Evolutionary conservation across 2,329 filamentous ascomycete genomes (phyloP).

Genomic region (Trichoderma harzianum): DNA sequence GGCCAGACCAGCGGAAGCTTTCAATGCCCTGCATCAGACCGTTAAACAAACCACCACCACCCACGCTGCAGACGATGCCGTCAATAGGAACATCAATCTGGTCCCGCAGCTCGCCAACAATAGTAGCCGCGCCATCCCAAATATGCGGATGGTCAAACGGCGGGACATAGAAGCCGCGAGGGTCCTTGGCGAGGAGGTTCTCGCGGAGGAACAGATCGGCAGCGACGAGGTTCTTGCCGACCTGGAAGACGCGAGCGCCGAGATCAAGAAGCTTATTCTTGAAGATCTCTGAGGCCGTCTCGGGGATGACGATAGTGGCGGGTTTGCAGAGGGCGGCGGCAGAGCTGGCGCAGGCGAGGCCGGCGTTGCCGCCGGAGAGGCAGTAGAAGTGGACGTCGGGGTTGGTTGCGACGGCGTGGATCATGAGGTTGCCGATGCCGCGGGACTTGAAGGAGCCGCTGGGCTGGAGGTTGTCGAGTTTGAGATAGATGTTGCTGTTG

Average conservation of each 20-base stretch:
- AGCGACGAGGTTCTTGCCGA: slow-evolving; percentile 65
- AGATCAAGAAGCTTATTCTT: slow-evolving; percentile 65
- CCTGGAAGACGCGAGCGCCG: slow-evolving; percentile 65
- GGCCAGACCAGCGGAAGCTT: slow-evolving; percentile 34
- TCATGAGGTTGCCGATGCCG: slow-evolving; percentile 70
- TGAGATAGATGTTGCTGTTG: slow-evolving; percentile 71
- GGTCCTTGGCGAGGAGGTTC: slow-evolving; percentile 51
- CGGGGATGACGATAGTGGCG: slow-evolving; percentile 73
- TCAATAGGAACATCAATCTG: slow-evolving; percentile 53
- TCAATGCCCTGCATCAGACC: slow-evolving; percentile 70
- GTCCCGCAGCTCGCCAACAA: slow-evolving; percentile 51
- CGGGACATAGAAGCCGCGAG: slow-evolving; percentile 59
- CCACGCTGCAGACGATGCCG: slow-evolving; percentile 72
- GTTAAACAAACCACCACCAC: slow-evolving; percentile 76
- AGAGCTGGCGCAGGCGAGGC: slow-evolving; percentile 74
- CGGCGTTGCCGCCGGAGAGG: slow-evolving; percentile 79
- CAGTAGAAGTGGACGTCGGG: slow-evolving; percentile 67
- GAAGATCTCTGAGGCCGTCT: slow-evolving; percentile 64
- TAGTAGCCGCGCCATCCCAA: slow-evolving; percentile 61
- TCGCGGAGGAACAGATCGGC: slow-evolving; percentile 65
- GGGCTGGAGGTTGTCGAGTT: slow-evolving; percentile 81
- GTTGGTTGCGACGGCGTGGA: slow-evolving; percentile 33
- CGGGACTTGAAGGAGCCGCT: slow-evolving; percentile 83
- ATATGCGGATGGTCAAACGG: slow-evolving; percentile 68
- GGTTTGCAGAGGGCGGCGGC: slow-evolving; percentile 61